Evolutionary conservation across 805 yeast genomes (phyloP).

Genomic region (Dipodascus albidus): DNA sequence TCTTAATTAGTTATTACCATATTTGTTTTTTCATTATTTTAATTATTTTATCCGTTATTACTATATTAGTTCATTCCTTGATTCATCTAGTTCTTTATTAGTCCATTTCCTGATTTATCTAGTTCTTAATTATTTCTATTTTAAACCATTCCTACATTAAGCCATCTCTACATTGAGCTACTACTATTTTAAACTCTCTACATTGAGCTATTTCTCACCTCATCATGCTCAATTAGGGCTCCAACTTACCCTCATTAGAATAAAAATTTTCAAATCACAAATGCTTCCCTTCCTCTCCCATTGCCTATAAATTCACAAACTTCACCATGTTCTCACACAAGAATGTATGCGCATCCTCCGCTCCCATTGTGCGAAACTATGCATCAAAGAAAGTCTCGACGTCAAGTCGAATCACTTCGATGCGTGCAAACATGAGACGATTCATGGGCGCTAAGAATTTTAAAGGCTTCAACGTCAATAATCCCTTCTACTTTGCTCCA

Average conservation of each 20-base stretch:
- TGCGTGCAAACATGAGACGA: constrained; percentile 35
- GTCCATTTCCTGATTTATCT: too few relatives aligned
- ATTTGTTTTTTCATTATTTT: too few relatives aligned
- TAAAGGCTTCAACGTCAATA: constrained; percentile 69
- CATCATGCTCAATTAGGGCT: neutral
- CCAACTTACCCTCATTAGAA: neutral
- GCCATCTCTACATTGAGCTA: too few relatives aligned
- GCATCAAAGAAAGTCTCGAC: constrained; percentile 2
- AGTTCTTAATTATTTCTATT: too few relatives aligned
- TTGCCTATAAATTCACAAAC: neutral
- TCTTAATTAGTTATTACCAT: too few relatives aligned
- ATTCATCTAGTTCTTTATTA: too few relatives aligned
- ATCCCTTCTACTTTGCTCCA: constrained; percentile 62
- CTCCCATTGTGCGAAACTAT: neutral
- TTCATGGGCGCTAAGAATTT: constrained; percentile 78
- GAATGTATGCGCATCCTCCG: neutral
- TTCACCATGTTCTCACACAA: neutral
- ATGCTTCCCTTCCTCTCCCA: neutral
- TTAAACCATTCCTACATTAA: too few relatives aligned
- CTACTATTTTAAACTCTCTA: too few relatives aligned
- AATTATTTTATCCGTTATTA: too few relatives aligned
- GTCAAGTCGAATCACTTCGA: constrained; percentile 7
- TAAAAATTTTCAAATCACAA: neutral
- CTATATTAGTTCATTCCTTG: too few relatives aligned
- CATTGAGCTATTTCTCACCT: too few relatives aligned